phyloP scores from a whole-genome alignment of 2,329 filamentous ascomycete genomes.

The Ampelomyces quisqualis region DNA sequence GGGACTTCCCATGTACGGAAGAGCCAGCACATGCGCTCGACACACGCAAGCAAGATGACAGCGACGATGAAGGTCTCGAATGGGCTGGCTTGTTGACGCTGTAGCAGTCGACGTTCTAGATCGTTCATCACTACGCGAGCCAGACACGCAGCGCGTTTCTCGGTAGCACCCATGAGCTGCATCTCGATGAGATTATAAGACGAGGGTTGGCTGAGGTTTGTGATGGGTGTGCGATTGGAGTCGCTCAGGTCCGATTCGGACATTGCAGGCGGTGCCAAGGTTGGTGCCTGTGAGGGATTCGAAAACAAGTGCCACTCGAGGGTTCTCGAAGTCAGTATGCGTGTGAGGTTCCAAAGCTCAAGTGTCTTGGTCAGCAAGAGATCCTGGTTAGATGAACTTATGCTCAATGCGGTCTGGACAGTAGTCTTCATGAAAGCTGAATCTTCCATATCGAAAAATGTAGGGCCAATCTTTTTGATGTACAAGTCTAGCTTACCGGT shows the following conservation, averaged over 20 bases:
- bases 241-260: constrained; percentile 33
- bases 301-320: constrained; percentile 53
- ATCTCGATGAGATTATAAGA: constrained; percentile 54
- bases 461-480: constrained; percentile 51
- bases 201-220: constrained; percentile 37
- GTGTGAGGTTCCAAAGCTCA: constrained; percentile 59
- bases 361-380: constrained; percentile 53
- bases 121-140: constrained; percentile 60
- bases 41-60: constrained; percentile 59
- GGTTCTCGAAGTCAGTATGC: constrained; percentile 54
- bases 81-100: constrained; percentile 57
- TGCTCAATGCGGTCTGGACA: constrained; percentile 39
- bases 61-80: constrained; percentile 62
- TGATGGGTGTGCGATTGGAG: constrained; percentile 30
- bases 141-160: constrained; percentile 56
- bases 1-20: constrained; percentile 55
- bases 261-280: constrained; percentile 36
- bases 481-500: constrained; percentile 56
- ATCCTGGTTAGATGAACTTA: constrained; percentile 43
- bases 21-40: constrained; percentile 61
- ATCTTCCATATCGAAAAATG: constrained; percentile 52
- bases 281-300: constrained; percentile 45
- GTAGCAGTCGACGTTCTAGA: constrained; percentile 60
- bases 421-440: constrained; percentile 56
- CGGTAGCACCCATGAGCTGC: constrained; percentile 57